Evolutionary conservation across 495 filamentous ascomycete genomes (phyloP).

Genomic region (Daldinia concentrica): DNA sequence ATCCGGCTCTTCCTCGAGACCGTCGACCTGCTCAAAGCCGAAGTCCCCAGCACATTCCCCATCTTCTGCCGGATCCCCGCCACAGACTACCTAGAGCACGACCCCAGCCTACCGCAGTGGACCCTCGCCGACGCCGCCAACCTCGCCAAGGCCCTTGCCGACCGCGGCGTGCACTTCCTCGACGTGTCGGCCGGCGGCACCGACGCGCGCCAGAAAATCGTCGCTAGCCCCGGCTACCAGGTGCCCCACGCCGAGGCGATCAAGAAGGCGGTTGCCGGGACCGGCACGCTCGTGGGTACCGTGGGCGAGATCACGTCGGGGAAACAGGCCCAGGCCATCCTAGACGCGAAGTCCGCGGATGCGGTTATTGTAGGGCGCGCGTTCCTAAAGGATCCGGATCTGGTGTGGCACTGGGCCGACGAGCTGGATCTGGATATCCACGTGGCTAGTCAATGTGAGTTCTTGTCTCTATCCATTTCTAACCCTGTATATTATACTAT

Average conservation of each 20-base stretch:
- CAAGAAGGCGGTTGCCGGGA: conserved; percentile 67
- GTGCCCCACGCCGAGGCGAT: conserved; percentile 68
- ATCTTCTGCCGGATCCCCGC: conserved; percentile 70
- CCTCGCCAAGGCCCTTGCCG: conserved; percentile 63
- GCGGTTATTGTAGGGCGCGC: conserved; percentile 67
- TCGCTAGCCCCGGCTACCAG: conserved; percentile 66
- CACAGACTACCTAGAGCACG: conserved; percentile 69
- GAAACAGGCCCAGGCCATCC: conserved; percentile 52
- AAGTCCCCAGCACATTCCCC: conserved; percentile 65
- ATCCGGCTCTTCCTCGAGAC: conserved; percentile 65
- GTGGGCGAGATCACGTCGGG: conserved; percentile 71
- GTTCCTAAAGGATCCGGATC: conserved; percentile 74
- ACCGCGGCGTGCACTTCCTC: conserved; percentile 68
- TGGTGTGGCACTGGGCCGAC: conserved; percentile 75
- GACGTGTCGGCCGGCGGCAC: conserved; percentile 69
- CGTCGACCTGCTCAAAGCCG: conserved; percentile 57
- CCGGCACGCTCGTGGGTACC: conserved; percentile 64
- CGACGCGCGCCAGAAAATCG: conserved; percentile 57
- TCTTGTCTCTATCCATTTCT: not conserved
- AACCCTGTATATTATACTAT: not conserved
- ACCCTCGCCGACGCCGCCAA: conserved; percentile 63
- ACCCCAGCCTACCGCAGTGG: conserved; percentile 60
- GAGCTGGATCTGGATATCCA: conserved; percentile 70
- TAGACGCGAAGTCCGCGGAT: conserved; percentile 67
- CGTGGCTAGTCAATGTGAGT: conserved; percentile 65